A percentile compares a stretch with the other conserved stretches of the same genome.
Conservation (phyloP, 345 rosid genomes). For the Dipteronia sinensis region DNA sequence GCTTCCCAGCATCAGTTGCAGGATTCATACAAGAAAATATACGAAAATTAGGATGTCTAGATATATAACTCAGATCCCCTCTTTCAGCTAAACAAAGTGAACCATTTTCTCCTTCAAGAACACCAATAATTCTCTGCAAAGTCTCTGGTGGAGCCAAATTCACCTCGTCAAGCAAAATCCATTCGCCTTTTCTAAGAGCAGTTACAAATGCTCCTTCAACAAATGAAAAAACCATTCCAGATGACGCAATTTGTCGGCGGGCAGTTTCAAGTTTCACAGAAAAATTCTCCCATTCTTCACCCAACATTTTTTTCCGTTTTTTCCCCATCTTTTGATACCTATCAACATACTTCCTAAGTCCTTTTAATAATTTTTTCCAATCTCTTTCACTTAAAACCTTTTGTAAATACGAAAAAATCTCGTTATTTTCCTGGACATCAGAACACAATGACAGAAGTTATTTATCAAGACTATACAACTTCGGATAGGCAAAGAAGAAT, state of each 20-base stretch:
- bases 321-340: slow-evolving; percentile 24
- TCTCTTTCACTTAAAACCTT: slow-evolving; percentile 46
- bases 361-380: slow-evolving; percentile 58
- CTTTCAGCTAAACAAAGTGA: slow-evolving; percentile 96
- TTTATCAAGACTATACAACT: slow-evolving; percentile 14
- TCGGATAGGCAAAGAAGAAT: background rate
- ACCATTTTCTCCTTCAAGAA: slow-evolving; percentile 89
- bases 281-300: slow-evolving; percentile 58
- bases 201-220: slow-evolving; percentile 96
- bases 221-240: slow-evolving; percentile 89
- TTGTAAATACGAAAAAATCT: slow-evolving; percentile 44
- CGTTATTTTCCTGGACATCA: slow-evolving; percentile 50
- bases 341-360: slow-evolving; percentile 45
- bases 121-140: slow-evolving; percentile 84
- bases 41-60: slow-evolving; percentile 76
- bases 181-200: slow-evolving; percentile 84
- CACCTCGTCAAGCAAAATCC: slow-evolving; percentile 98
- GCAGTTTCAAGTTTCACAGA: slow-evolving; percentile 56
- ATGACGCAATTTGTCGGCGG: slow-evolving; percentile 55
- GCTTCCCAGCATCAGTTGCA: slow-evolving; percentile 98
- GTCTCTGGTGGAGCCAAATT: slow-evolving; percentile 96
- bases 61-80: slow-evolving; percentile 72
- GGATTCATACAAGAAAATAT: slow-evolving; percentile 98
- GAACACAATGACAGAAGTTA: slow-evolving; percentile 29
- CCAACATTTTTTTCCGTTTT: slow-evolving; percentile 69